A percentile compares a stretch with the other conserved stretches of the same genome.
These are phyloP conservation scores for Allomyces macrogynus DNA, from an alignment of 192 early-diverging fungal species.

Conservation along the genomic window DNA sequence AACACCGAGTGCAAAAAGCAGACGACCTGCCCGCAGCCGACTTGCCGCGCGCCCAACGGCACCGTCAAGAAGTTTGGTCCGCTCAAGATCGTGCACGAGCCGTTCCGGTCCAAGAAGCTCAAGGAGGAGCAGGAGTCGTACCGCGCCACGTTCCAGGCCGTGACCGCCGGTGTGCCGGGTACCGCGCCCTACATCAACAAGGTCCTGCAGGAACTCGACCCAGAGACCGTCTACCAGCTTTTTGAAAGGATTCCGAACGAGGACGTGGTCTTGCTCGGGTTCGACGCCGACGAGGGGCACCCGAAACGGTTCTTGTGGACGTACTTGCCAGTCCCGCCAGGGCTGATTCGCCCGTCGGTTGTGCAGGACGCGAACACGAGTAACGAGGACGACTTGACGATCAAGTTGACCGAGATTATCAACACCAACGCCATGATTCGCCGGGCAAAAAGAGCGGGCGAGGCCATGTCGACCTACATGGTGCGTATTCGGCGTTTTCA, in stretches of 20 bases:
- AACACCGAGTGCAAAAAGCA: constrained; percentile 78
- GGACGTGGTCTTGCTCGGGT: constrained; percentile 86
- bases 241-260: constrained; percentile 75
- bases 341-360: constrained; percentile 86
- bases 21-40: constrained; percentile 44
- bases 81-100: constrained; percentile 88
- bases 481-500: constrained; percentile 7
- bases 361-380: constrained; percentile 63
- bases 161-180: constrained; percentile 47
- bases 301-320: constrained; percentile 92
- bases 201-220: constrained; percentile 88
- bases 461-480: constrained; percentile 46
- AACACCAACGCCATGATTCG: constrained; percentile 64
- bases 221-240: constrained; percentile 60
- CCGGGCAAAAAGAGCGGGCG: constrained; percentile 36
- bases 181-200: constrained; percentile 52
- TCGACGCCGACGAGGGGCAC: constrained; percentile 61
- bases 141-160: constrained; percentile 52
- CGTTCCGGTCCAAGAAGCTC: constrained; percentile 62
- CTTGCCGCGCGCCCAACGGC: constrained; percentile 59
- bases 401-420: constrained; percentile 83
- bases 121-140: constrained; percentile 54
- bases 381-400: constrained; percentile 94
- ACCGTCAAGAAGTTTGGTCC: constrained; percentile 89
- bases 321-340: constrained; percentile 83